Base-by-base conservation (phyloP, 1,284 basidiomycete genomes). In the Coniferiporia sulphurascens region DNA sequence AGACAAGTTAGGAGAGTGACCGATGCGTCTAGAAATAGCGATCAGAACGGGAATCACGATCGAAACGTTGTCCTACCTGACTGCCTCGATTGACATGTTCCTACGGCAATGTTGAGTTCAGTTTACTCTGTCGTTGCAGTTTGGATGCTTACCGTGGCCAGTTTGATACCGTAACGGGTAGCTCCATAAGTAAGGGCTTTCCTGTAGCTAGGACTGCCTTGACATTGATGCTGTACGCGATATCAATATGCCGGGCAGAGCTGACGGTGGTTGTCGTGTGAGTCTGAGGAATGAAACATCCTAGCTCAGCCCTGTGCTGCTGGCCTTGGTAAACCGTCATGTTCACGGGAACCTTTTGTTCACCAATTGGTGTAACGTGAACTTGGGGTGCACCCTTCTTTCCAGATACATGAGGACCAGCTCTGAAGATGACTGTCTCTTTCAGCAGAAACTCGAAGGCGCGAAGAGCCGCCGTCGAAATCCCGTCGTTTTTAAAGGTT, bases 401-500 rank as follows among this genome's bases (percentile, higher is more conserved):
- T 38, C 77, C 76, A 15, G 78, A 69, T 4, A 75, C 72, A 60
- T 80, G 78, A 0, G 81, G 76, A 7, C 85, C 83, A 0, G 80
- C 79, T 36, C 81, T 81, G 69, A 85, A 89, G 27, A 85, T 79
- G 1, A 85, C 86, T 1, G 85, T 80, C 70, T 95, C 93, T 63
- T 82, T 83, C 43, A 95, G 75, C 1, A 81, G 80, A 65, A 92
- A 83, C 68, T 94, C 91, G 67, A 92, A 93, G 1, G 87, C 86
- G 52, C 89, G 86, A 8, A 95, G 76, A 48, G 86, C 78, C 51
- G 84, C 77, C 34, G 82, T 84, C 41, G 83, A 76, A 8, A 84
- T 65, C 52, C 73, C 81, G 66, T 93, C 88, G 0, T 88, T 86
- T 67, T 83, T 85, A 50, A 94, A 76, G 2, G 81, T 82, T 0